Base-by-base conservation (phyloP, 306 rosid species). In the Acacia crassicarpa region DNA sequence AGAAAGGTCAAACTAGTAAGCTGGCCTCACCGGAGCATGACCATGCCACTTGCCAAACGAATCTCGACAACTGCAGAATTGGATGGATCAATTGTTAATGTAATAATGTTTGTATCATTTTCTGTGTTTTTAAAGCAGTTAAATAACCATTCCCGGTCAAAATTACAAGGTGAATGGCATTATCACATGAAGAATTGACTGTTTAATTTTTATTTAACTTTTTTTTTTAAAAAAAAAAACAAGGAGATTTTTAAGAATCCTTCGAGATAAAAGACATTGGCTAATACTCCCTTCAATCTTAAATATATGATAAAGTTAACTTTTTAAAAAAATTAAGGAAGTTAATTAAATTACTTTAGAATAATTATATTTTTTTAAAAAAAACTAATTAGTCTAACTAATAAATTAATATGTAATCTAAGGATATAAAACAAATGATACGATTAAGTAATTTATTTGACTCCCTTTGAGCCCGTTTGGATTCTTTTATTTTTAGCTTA, bases 1-100 rank as follows among this genome's bases (percentile, higher is more conserved):
- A 27, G 15, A 7, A 35, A 72, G 72, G 80, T 77, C 80, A 77
- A 48, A 77, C 80, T 13, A 16, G 62, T 30, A 77, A 27, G 80
- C 54, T 70, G 30, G 51, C 33, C 80, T 27, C 13, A 54, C 38
- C 58, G 20, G 25, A 76, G 40, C 16, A 41, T 76, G 72, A 77
- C 61, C 33, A 3, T 2, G 25, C 69, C 75, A 71, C 27, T 44
- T 45, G 38, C 58, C 51, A 11, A 75, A 53, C 78, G 49, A 74
- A 74, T 51, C 66, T 61, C 35, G 10, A 59, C 77, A 17, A 16
- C 17, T 30, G 33, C 17, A 22, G 14, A 9, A 71, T 44, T 43
- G 6, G 58, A 72, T 72, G n/a, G 51, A 46, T 25, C 25, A 14
- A 51, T 5, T 16, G 7, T 27, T 6, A 16, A 51, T 51, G 7